Percentiles rank a stretch among this genome's conserved stretches.
phyloP scores from a whole-genome alignment of 2,329 filamentous ascomycete genomes.

The Cladophialophora chaetospira region DNA sequence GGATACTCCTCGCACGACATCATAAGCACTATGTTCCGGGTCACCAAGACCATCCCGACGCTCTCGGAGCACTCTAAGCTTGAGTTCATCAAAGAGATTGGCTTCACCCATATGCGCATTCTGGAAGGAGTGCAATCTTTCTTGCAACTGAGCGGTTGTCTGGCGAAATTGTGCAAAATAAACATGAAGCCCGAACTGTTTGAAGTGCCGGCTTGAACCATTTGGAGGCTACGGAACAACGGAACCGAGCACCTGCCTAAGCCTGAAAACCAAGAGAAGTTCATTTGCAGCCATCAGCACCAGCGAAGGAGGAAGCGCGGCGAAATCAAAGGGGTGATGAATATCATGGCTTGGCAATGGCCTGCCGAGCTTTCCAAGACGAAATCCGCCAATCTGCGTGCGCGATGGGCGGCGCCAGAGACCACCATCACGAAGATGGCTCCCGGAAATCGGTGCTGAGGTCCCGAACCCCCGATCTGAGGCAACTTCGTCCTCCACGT shows the following conservation, averaged over 20 bases:
- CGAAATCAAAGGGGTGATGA: slow-evolving; percentile 4
- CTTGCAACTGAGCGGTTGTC: slow-evolving; percentile 87
- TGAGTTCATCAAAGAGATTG: slow-evolving; percentile 98
- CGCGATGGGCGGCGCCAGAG: neutral
- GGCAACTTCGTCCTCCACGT: slow-evolving; percentile 8
- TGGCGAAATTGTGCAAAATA: slow-evolving; percentile 87
- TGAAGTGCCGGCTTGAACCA: slow-evolving; percentile 40
- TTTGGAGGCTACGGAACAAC: neutral
- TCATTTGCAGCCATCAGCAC: neutral
- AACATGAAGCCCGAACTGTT: slow-evolving; percentile 95
- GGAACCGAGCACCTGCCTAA: neutral
- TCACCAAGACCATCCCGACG: slow-evolving; percentile 92
- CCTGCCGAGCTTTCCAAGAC: neutral
- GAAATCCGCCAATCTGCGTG: slow-evolving; percentile 13
- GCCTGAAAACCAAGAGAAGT: neutral
- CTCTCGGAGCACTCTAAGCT: slow-evolving; percentile 93
- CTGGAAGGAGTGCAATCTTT: slow-evolving; percentile 96
- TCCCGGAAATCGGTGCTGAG: slow-evolving; percentile 12
- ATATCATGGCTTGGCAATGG: neutral
- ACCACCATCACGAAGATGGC: neutral
- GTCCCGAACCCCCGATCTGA: slow-evolving; percentile 8
- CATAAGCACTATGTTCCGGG: slow-evolving; percentile 98
- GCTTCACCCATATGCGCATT: slow-evolving; percentile 98
- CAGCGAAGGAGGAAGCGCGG: neutral
- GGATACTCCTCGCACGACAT: slow-evolving; percentile 99